Percentiles rank a stretch among this genome's conserved stretches.
Evolutionary conservation across 257 asterid species (phyloP).

Genomic region (Forsythia viridissima): DNA sequence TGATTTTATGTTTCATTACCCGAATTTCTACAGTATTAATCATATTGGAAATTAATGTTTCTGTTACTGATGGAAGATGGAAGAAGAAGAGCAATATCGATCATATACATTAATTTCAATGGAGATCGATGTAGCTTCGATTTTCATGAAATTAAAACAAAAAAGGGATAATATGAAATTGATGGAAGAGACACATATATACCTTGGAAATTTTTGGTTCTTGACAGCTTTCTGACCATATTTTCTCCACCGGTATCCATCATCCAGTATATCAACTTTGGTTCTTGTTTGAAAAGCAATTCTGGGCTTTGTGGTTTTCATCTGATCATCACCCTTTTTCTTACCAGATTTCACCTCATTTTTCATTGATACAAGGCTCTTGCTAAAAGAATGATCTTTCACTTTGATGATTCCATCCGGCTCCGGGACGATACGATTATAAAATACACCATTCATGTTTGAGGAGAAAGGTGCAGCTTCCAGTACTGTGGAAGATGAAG

Average conservation of each 20-base stretch:
- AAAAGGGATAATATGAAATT: not conserved
- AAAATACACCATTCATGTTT: slow-evolving; percentile 6
- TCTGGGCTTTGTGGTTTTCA: slow-evolving; percentile 21
- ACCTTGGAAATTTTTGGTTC: slow-evolving; percentile 22
- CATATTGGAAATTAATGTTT: too few relatives aligned
- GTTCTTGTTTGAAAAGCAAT: slow-evolving; percentile 34
- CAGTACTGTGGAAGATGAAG: not conserved
- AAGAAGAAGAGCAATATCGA: too few relatives aligned
- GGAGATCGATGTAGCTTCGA: not conserved
- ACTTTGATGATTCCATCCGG: slow-evolving; percentile 2
- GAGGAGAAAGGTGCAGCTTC: slow-evolving; percentile 14
- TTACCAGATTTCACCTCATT: not conserved
- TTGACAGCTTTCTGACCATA: slow-evolving; percentile 43
- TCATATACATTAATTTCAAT: not conserved
- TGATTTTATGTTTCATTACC: not conserved
- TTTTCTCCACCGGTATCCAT: slow-evolving; percentile 45
- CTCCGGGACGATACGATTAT: slow-evolving; percentile 11
- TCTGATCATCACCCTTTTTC: slow-evolving; percentile 19
- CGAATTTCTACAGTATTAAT: too few relatives aligned
- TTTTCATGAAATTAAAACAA: not conserved
- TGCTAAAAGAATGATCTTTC: not conserved
- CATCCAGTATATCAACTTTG: slow-evolving; percentile 39
- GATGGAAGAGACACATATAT: not conserved
- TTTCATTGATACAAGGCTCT: not conserved
- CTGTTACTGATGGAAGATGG: not conserved